Base-by-base conservation (phyloP, 2,329 filamentous ascomycete species). In the Scolecobasidium constrictum region DNA sequence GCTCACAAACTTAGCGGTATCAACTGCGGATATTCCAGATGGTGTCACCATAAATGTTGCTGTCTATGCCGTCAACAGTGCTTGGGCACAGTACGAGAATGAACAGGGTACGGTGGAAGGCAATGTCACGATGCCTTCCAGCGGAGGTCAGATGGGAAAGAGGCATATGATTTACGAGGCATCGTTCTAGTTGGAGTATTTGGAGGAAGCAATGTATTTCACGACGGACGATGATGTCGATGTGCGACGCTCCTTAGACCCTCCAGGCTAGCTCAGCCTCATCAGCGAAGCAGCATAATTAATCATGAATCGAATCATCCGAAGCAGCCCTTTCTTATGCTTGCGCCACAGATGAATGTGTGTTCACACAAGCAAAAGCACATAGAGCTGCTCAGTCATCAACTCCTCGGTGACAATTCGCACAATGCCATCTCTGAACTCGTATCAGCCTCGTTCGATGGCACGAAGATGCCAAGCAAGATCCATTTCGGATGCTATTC, bases 51-150 rank as follows among this genome's bases (percentile, higher is more conserved):
- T 62, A 3, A 62, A 55, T 47, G 62, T 65, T 15, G 57, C 50
- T 1, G 60, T 65, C 5, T 65, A 60, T 60, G 57, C 50, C 0
- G 40, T 66, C 44, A 55, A 53, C 47, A 60, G 63, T 46, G 53
- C 60, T 11, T 66, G 64, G 63, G 52, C 56, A 5, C 49, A 47
- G 11, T 55, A 54, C 36, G 53, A 48, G 21, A 48, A 57, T 47
- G 48, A 22, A 4, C 12, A 4, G 3, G 55, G 53, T 1, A 61
- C 53, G 7, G 60, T 64, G 16, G 26, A 49, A 5, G 62, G 62
- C 1, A 64, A 64, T 47, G 48, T 52, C 2, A 62, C 59, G 3
- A 47, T 34, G n/a, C n/a, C n/a, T n/a, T n/a, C n/a, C n/a, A n/a
- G n/a, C n/a, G n/a, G n/a, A n/a, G n/a, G n/a, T n/a, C n/a, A 19